Evolutionary conservation across 495 filamentous ascomycete species (phyloP), one percentile per base, ranked within the genome.

Genomic region (Elasticomyces elasticus): DNA sequence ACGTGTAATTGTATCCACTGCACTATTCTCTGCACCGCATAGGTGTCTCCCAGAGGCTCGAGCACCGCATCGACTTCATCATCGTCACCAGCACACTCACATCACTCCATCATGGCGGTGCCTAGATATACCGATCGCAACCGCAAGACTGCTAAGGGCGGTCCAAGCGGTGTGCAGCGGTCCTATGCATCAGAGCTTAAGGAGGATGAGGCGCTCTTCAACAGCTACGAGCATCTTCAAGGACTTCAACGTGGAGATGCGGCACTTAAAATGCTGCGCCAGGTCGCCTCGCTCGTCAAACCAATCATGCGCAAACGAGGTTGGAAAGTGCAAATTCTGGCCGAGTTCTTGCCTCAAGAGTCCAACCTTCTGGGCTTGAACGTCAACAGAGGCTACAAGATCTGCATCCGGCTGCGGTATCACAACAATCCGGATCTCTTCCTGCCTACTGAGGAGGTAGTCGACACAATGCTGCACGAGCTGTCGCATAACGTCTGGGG

Each of bases 401-500:
- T 97, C 42, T 86, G 85, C 55, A 72, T 98, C 22, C 82, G 91
- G 51, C 72, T 98, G 22, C 84, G 92, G 30, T 84, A 94, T 70
- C 72, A 84, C 20, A 73, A 74, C 55, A 86, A 96, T 69, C 73
- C 80, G 37, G 78, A 69, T 47, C 82, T 86, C 65, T 98, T 98
- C 61, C 68, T 95, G 9, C 83, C 87, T 9, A 60, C 89, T 24
- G 88, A 95, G 49, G 70, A 86, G 56, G 77, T 95, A 1, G 74
- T 85, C 13, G 88, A 94, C 67, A 97, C 91, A 1, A 91, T 97
- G 86, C 79, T 98, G 27, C 92, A 98, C 65, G 92, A 97, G 78
- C 79, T 98, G 0, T 83, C 80, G n/a, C 92, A 98, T 64, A 95
- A 84, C 56, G 76, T 86, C 1, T 79, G 82, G 63, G 87, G 87